Conservation (phyloP, 768 basidiomycete genomes). For the Auricularia sp. region DNA sequence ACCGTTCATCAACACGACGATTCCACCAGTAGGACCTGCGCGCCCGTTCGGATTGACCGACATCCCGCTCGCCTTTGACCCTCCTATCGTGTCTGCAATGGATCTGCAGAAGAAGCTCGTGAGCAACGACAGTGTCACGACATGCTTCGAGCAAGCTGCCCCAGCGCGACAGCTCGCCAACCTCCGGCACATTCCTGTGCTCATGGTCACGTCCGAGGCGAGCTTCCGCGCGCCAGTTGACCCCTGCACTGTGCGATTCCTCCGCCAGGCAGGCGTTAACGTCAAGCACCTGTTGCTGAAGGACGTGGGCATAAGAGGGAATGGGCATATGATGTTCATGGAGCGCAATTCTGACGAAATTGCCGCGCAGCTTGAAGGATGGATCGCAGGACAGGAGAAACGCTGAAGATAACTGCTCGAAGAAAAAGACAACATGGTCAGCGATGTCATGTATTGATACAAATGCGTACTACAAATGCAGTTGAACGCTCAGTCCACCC, state of each 20-base stretch:
- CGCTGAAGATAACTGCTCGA: too few relatives aligned
- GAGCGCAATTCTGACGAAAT: conserved; percentile 38
- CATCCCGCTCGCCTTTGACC: conserved; percentile 19
- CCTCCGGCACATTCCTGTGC: conserved; percentile 32
- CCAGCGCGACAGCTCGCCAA: conserved; percentile 35
- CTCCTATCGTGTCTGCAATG: conserved; percentile 32
- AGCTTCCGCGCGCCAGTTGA: conserved; percentile 43
- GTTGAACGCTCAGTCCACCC: not conserved
- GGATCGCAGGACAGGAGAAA: too few relatives aligned
- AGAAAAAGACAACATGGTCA: too few relatives aligned
- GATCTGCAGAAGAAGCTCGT: conserved; percentile 25
- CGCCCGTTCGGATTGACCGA: conserved; percentile 9
- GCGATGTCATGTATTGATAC: too few relatives aligned
- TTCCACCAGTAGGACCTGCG: conserved; percentile 32
- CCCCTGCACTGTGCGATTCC: conserved; percentile 31
- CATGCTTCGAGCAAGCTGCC: conserved; percentile 32
- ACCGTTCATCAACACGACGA: conserved; percentile 28
- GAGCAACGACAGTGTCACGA: conserved; percentile 19
- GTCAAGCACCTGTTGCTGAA: conserved; percentile 31
- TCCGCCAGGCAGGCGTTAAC: conserved; percentile 34
- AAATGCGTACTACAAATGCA: too few relatives aligned
- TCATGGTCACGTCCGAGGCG: conserved; percentile 39
- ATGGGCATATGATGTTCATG: conserved; percentile 50
- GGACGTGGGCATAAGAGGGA: conserved; percentile 37
- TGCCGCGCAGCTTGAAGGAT: conserved; percentile 12